Evolutionary conservation across 1,139 yeast species (phyloP), one percentile per base, ranked within the genome.

Genomic region (Saccharomyces uvarum): DNA sequence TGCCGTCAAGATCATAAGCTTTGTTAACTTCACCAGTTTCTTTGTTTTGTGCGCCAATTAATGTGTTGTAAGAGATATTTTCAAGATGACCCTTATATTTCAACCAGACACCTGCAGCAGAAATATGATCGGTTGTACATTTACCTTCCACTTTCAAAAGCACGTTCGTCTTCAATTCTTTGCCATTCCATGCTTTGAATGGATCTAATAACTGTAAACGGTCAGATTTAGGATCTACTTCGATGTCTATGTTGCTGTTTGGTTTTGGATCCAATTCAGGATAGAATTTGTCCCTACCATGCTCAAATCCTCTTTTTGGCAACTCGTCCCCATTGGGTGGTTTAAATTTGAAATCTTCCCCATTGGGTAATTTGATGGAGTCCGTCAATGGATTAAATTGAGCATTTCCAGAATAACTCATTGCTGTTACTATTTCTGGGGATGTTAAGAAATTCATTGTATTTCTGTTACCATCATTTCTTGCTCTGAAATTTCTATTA

Each of bases 31-130:
- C 96, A 56, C 97, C 97, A 41, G 97, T 89, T 74, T 91, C 99
- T 70, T 88, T 88, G 72, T 93, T 93, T 58, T 88, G 95, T 14
- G 99, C 99, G 60, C 99, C 99, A 67, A 93, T 93, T 65, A 93
- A 78, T 6, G 98, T 91, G 76, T 93, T 93, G 76, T 93, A 81
- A 13, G 97, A 88, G 62, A 93, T 93, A 74, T 93, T 93, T 71
- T 91, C 97, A 66, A 93, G 79, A 70, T 93, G 99, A 19, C 99
- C 99, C 77, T 93, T 93, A 76, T 93, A 93, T 76, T 93, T 93
- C 74, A 93, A 81, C 99, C 99, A 93, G n/a, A 86, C 95, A 69
- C 99, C 99, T 41, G 99, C 99, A 47, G 98, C 98, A 28, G 97
- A 90, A 64, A 93, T 93, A 70, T 93, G 99, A 73, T 93, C 99